These are phyloP conservation scores for Pseudogymnoascus sp. DNA, from an alignment of 2,329 filamentous ascomycete species.

Conservation along the genomic window DNA sequence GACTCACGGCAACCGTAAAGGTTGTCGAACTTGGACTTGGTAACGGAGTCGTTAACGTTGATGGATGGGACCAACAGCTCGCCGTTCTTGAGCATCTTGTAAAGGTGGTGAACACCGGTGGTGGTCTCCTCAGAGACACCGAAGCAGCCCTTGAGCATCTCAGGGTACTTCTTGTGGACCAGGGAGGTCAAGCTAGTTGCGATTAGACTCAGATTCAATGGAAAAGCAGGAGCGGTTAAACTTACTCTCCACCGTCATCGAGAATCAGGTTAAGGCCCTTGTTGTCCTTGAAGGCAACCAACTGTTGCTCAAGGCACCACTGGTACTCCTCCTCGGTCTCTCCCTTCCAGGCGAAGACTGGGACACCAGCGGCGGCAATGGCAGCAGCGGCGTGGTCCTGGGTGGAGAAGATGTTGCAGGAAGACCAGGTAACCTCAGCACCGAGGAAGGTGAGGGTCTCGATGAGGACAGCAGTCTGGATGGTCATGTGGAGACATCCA, in stretches of 20 bases:
- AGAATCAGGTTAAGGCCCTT: slow-evolving; percentile 98
- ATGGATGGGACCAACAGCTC: slow-evolving; percentile 87
- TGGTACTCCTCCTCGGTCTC: slow-evolving; percentile 99
- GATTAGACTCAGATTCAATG: not conserved
- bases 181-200: slow-evolving; percentile 65
- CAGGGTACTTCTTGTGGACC: slow-evolving; percentile 96
- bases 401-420: slow-evolving; percentile 99
- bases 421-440: slow-evolving; percentile 97
- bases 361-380: slow-evolving; percentile 87
- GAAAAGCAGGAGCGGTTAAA: not conserved
- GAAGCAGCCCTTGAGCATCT: slow-evolving; percentile 96
- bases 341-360: slow-evolving; percentile 67
- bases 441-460: slow-evolving; percentile 92
- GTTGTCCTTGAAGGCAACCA: slow-evolving; percentile 90
- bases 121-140: slow-evolving; percentile 99
- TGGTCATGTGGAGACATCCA: slow-evolving; percentile 98
- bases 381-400: slow-evolving; percentile 97
- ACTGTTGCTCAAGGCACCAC: slow-evolving; percentile 99
- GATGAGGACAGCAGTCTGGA: slow-evolving; percentile 98
- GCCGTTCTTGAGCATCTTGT: slow-evolving; percentile 91
- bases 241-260: slow-evolving; percentile 81
- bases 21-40: slow-evolving; percentile 99
- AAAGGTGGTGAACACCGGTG: slow-evolving; percentile 98
- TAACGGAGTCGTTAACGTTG: slow-evolving; percentile 99
- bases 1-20: slow-evolving; percentile 99